phyloP scores from a whole-genome alignment of 176 grass and related monocot species.

The Cymbopogon citratus region DNA sequence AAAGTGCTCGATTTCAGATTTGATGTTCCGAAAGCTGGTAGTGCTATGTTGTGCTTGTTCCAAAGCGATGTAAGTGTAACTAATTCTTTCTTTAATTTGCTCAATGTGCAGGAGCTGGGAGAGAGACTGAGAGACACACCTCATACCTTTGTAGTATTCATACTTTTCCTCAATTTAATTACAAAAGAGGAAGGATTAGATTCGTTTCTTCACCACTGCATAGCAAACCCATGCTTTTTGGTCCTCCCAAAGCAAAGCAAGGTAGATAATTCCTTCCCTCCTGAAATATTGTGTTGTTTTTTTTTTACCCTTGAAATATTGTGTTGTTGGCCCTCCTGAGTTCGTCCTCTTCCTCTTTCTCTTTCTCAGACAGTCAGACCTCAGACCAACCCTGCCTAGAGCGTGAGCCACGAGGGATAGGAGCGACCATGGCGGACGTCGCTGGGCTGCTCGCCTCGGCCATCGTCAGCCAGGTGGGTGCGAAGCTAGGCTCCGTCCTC shows the following conservation, averaged over 20 bases:
- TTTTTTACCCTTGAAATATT: too few relatives aligned
- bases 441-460: not conserved
- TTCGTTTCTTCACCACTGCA: not conserved
- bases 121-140: too few relatives aligned
- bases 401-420: too few relatives aligned
- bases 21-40: too few relatives aligned
- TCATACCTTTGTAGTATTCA: not conserved
- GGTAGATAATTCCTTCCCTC: not conserved
- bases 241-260: not conserved
- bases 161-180: not conserved
- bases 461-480: not conserved
- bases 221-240: not conserved
- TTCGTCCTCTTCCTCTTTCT: not conserved
- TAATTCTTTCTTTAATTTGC: too few relatives aligned
- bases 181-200: not conserved
- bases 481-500: not conserved
- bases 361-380: too few relatives aligned
- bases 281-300: not conserved
- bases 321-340: not conserved
- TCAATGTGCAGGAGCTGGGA: too few relatives aligned
- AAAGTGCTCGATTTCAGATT: too few relatives aligned
- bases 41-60: too few relatives aligned
- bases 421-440: not conserved
- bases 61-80: too few relatives aligned
- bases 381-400: not conserved